A percentile compares a stretch with the other conserved stretches of the same genome.
These are phyloP conservation scores for Beauveria sp. DNA, from an alignment of 2,329 filamentous ascomycete species.

Conservation along the genomic window DNA sequence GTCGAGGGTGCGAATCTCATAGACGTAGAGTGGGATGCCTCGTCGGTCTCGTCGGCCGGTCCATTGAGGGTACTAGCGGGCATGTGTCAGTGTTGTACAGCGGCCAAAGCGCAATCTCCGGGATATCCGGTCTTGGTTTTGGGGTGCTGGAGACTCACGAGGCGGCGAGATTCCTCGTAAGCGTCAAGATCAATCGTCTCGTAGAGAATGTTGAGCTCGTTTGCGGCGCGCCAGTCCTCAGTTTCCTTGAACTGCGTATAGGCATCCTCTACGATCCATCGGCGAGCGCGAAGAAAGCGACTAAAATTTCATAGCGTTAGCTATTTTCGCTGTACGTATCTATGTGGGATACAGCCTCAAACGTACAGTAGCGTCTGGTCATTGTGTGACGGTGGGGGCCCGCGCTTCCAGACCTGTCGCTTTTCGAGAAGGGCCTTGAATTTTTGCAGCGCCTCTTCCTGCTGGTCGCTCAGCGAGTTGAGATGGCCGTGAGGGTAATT, in stretches of 20 bases:
- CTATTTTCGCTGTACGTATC: not conserved
- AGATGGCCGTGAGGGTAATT: conserved; percentile 72
- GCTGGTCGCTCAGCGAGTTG: conserved; percentile 62
- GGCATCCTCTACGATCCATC: conserved; percentile 6
- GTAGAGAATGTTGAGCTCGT: conserved; percentile 10
- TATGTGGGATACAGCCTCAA: not conserved
- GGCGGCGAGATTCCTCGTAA: conserved; percentile 50
- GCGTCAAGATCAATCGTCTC: conserved; percentile 10
- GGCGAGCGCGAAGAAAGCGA: conserved; percentile 8
- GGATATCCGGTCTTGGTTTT: not conserved
- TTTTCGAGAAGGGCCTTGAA: conserved; percentile 66
- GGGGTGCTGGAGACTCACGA: conserved; percentile 46
- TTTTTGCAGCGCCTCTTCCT: conserved; percentile 58
- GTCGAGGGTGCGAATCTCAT: conserved; percentile 79
- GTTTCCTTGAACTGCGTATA: conserved; percentile 7
- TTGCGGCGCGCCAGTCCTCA: conserved; percentile 10
- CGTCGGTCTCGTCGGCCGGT: conserved; percentile 83
- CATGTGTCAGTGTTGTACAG: not conserved
- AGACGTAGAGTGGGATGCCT: conserved; percentile 88
- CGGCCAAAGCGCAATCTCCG: not conserved
- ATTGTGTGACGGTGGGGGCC: conserved; percentile 56
- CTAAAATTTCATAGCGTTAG: not conserved
- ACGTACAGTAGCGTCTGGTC: conserved; percentile 62
- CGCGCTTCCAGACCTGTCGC: conserved; percentile 54
- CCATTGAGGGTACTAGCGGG: conserved; percentile 79